Evolutionary conservation across 345 rosid genomes (phyloP).

Genomic region (Gossypium rotundifolium): DNA sequence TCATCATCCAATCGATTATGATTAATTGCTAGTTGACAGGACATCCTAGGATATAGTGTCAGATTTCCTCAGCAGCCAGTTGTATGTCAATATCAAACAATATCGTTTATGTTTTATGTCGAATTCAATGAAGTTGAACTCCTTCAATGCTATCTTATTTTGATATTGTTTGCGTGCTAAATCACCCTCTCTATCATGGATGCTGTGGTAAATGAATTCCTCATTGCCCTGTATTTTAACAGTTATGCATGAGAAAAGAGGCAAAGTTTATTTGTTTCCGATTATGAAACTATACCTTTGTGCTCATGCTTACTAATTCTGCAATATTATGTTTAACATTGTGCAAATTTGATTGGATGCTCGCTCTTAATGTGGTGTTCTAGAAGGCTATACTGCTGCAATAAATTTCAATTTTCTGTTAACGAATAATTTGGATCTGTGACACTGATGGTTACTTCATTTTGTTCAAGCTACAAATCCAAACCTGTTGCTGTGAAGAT

Average conservation of each 20-base stretch:
- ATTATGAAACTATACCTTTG: neutral
- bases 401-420: neutral
- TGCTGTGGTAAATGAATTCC: neutral
- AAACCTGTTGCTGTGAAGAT: constrained; percentile 50
- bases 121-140: neutral
- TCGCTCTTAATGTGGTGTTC: neutral
- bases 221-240: neutral
- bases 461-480: constrained; percentile 24
- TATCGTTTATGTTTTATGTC: neutral
- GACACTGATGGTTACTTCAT: neutral
- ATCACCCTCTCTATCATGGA: neutral
- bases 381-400: neutral
- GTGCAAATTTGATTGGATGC: neutral
- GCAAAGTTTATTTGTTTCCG: neutral
- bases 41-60: neutral
- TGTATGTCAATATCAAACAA: neutral
- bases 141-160: neutral
- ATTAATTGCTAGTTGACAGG: neutral
- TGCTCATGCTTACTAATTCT: neutral
- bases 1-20: neutral
- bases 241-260: neutral
- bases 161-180: neutral
- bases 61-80: neutral
- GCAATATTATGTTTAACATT: neutral
- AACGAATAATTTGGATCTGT: neutral